Base-by-base conservation (phyloP, 2,329 filamentous ascomycete species). In the Sordariomycetes sp. region DNA sequence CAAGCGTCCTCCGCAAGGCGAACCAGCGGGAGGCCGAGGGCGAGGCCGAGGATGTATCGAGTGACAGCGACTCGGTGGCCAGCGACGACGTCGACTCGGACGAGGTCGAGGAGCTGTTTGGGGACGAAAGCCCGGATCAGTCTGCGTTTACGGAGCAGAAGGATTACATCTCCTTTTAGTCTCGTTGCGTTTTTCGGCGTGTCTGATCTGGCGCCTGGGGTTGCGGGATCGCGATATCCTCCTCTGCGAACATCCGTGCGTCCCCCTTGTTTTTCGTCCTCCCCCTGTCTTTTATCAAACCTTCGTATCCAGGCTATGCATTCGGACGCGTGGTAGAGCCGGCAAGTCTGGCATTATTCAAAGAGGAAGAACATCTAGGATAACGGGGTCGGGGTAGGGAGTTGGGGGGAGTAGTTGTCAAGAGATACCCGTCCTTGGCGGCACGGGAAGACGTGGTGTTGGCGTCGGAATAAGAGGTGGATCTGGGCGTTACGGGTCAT, bases 51-150 rank as follows among this genome's bases (percentile, higher is more conserved):
- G 89, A 94, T 66, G 64, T 89, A 54, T 90, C 88, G 58, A 92
- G 87, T 74, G 87, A 90, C 65, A 87, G 90, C 61, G 87, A 85
- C 60, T 74, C 74, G 62, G 82, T 84, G 62, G 82, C 86, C 67
- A 87, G 84, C 67, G 85, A 91, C 68, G 88, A 92, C 67, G 80
- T 89, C 65, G 87, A 91, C 70, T 91, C 87, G 57, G 88, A 90
- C 66, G 82, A 81, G 61, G 76, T 85, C 59, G 84, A 85, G 65
- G 83, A 86, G 68, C 83, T 84, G 64, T 76, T 85, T 61, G 73
- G 73, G 39, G 73, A 77, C 58, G 76, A 79, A 59, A 77, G 79
- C 58, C 74, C 71, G 58, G 73, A 77, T 56, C 77, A 80, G 61
- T 69, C 75, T 57, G 80, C 81, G 61, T 78, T 84, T 66, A 73